phyloP scores from a whole-genome alignment of 768 basidiomycete genomes.

The Xerocomellus intermedius region DNA sequence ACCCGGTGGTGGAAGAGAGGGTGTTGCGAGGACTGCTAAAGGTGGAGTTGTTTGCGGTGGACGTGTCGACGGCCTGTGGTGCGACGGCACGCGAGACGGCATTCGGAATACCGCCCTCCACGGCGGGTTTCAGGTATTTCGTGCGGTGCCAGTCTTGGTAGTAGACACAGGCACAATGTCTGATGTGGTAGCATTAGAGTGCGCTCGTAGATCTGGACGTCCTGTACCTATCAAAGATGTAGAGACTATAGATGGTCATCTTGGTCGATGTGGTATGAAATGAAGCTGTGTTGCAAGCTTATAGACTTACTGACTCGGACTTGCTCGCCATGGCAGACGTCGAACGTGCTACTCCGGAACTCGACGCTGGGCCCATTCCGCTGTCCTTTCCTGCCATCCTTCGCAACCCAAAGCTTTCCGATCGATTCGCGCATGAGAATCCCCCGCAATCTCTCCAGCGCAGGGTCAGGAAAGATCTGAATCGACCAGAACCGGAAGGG shows the following conservation, averaged over 20 bases:
- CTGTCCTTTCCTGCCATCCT: constrained; percentile 74
- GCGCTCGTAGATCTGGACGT: not conserved
- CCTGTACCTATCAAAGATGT: constrained; percentile 82
- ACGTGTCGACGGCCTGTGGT: constrained; percentile 30
- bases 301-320: no score
- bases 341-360: not conserved
- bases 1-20: constrained; percentile 59
- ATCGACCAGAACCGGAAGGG: constrained; percentile 66
- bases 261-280: not conserved
- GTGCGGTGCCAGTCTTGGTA: constrained; percentile 95
- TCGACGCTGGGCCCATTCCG: constrained; percentile 36
- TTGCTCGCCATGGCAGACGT: constrained; percentile 9
- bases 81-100: constrained; percentile 76
- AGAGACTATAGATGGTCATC: constrained; percentile 91
- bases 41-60: constrained; percentile 35
- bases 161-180: constrained; percentile 91
- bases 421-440: constrained; percentile 49
- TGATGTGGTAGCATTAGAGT: constrained; percentile 28
- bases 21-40: constrained; percentile 65
- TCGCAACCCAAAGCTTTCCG: constrained; percentile 53
- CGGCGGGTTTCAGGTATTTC: constrained; percentile 67
- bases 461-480: constrained; percentile 43
- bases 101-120: constrained; percentile 69
- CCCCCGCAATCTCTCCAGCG: not conserved
- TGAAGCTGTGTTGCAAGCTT: no score